A percentile compares a stretch with the other conserved stretches of the same genome.
Evolutionary conservation across 176 grass and related monocot genomes (phyloP).

Genomic region (Ampelocalamus luodianensis): DNA sequence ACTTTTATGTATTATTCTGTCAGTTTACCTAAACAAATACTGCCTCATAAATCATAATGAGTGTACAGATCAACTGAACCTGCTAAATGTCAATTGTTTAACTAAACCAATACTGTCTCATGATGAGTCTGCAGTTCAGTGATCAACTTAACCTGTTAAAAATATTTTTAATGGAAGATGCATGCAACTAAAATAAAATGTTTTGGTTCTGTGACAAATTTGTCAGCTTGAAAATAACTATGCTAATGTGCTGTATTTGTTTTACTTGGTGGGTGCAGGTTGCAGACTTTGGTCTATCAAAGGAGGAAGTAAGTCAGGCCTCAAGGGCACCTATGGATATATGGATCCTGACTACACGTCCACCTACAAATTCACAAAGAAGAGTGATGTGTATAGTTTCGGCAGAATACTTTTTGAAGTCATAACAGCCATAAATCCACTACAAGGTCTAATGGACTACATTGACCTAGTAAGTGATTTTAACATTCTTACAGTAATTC

Average conservation of each 20-base stretch:
- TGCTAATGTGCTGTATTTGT: constrained; percentile 2
- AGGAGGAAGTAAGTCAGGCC: constrained; percentile 91
- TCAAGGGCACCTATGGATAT: constrained; percentile 98
- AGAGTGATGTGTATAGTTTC: constrained; percentile 93
- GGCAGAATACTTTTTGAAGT: constrained; percentile 96
- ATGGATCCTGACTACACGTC: constrained; percentile 99
- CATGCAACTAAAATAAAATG: constrained; percentile 12
- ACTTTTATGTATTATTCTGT: constrained; percentile 21
- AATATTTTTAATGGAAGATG: constrained; percentile 11
- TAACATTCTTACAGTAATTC: constrained; percentile 1
- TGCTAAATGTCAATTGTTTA: constrained; percentile 25
- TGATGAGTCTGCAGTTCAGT: background rate
- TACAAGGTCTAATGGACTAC: constrained; percentile 91
- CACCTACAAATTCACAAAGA: constrained; percentile 93
- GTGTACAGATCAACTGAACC: background rate
- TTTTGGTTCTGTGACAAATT: background rate
- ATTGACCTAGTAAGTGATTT: constrained; percentile 87
- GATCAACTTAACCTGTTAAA: constrained; percentile 20
- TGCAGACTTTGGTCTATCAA: constrained; percentile 97
- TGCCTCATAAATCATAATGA: background rate
- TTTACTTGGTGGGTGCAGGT: constrained; percentile 50
- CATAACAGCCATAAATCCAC: constrained; percentile 95
- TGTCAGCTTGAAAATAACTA: constrained; percentile 43
- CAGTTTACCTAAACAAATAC: constrained; percentile 3
- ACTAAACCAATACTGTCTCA: constrained; percentile 27